A percentile compares a stretch with the other conserved stretches of the same genome.
These are phyloP conservation scores for Ogataea haglerorum DNA, from an alignment of 805 yeast species.

Conservation along the genomic window DNA sequence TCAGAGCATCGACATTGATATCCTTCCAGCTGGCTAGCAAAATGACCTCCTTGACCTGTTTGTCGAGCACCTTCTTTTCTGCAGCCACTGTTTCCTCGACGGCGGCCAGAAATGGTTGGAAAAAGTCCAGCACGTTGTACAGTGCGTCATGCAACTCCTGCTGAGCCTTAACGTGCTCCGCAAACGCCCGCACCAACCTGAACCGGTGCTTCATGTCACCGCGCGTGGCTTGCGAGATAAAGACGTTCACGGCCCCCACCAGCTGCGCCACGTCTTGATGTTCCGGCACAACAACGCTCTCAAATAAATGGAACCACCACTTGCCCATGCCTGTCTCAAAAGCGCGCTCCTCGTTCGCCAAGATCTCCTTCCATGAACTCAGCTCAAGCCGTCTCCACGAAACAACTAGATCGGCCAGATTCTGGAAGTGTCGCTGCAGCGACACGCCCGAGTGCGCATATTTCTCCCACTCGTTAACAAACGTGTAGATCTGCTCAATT, in stretches of 20 bases:
- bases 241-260: slow-evolving; percentile 63
- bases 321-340: slow-evolving; percentile 54
- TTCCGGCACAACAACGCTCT: slow-evolving; percentile 61
- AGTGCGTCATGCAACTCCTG: slow-evolving; percentile 39
- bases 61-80: slow-evolving; percentile 58
- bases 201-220: slow-evolving; percentile 73
- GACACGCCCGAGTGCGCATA: slow-evolving; percentile 81
- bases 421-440: slow-evolving; percentile 50
- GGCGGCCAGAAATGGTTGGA: slow-evolving; percentile 56
- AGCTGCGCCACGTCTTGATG: slow-evolving; percentile 38
- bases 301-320: slow-evolving; percentile 93
- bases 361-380: slow-evolving; percentile 77
- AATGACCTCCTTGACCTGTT: slow-evolving; percentile 80
- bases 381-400: slow-evolving; percentile 90
- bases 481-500: slow-evolving; percentile 81
- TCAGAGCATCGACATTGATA: slow-evolving; percentile 87
- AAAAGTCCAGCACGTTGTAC: slow-evolving; percentile 58
- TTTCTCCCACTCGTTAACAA: slow-evolving; percentile 88
- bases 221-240: slow-evolving; percentile 67
- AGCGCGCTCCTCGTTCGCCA: slow-evolving; percentile 56
- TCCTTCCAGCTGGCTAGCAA: slow-evolving; percentile 96
- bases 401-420: slow-evolving; percentile 66
- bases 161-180: slow-evolving; percentile 42
- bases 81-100: slow-evolving; percentile 44
- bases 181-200: slow-evolving; percentile 60